phyloP scores from a whole-genome alignment of 768 basidiomycete species.

The Leucocoprinus sp. region DNA sequence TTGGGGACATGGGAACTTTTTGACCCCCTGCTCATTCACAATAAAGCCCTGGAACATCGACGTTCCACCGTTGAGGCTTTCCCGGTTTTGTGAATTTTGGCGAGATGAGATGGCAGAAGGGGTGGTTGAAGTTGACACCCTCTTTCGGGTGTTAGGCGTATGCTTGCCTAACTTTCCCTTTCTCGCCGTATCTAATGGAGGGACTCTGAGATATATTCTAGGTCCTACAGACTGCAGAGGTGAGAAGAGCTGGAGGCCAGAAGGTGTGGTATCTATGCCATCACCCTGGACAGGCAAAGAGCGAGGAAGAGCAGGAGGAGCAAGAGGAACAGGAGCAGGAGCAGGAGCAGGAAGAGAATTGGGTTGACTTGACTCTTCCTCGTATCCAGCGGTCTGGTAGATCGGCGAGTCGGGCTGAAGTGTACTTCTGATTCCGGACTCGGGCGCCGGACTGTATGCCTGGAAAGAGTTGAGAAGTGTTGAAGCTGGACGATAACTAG shows the following conservation, averaged over 20 bases:
- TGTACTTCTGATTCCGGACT: constrained; percentile 7
- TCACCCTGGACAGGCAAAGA: not conserved
- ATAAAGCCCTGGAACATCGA: not conserved
- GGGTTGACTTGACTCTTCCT: not conserved
- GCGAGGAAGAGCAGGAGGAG: too few species aligned
- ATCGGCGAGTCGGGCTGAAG: constrained; percentile 1
- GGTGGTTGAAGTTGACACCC: not conserved
- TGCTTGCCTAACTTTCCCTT: not conserved
- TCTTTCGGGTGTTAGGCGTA: not conserved
- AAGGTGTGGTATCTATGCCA: not conserved
- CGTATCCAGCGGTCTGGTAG: not conserved
- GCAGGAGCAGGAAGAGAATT: constrained; percentile 1
- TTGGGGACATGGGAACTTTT: constrained; percentile 6
- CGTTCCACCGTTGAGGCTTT: not conserved
- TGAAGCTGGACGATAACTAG: not conserved
- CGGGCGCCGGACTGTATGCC: constrained; percentile 8
- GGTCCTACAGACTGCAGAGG: not conserved
- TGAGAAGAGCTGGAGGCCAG: not conserved
- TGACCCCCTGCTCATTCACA: constrained; percentile 3
- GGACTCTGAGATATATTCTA: not conserved
- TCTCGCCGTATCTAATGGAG: not conserved
- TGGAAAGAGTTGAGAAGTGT: not conserved
- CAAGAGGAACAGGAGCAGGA: too few species aligned
- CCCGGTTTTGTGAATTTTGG: not conserved
- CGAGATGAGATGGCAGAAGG: not conserved